A percentile compares a stretch with the other conserved stretches of the same genome.
phyloP scores from a whole-genome alignment of 768 basidiomycete genomes.

The Phylloporus arenicola region DNA sequence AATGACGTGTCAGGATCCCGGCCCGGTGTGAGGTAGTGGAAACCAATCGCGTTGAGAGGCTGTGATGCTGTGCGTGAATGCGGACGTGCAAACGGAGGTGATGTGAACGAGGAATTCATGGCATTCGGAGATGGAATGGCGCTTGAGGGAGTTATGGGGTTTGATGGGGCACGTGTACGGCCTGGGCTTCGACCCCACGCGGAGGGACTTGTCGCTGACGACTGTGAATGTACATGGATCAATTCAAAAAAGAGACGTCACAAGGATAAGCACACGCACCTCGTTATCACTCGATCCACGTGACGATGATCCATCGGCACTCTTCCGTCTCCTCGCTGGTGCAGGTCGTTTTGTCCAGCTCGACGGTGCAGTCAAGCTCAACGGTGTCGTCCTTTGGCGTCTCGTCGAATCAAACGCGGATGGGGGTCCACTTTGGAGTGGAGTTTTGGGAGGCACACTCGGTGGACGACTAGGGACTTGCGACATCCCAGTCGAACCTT shows the following conservation, averaged over 20 bases:
- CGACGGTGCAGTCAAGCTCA: conserved; percentile 56
- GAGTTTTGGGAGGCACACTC: conserved; percentile 54
- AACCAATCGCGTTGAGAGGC: conserved; percentile 36
- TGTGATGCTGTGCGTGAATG: conserved; percentile 59
- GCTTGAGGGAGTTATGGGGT: conserved; percentile 45
- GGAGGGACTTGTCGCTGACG: conserved; percentile 34
- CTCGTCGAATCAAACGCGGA: conserved; percentile 68
- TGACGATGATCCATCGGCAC: conserved; percentile 54
- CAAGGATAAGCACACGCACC: conserved; percentile 35
- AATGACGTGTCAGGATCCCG: conserved; percentile 25
- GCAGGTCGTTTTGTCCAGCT: conserved; percentile 70
- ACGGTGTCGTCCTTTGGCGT: conserved; percentile 66
- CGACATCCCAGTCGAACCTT: conserved; percentile 44
- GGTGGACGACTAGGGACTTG: conserved; percentile 45
- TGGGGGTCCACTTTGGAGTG: conserved; percentile 32
- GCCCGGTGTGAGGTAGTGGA: conserved; percentile 40
- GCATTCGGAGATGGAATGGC: conserved; percentile 38
- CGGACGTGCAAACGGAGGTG: conserved; percentile 50
- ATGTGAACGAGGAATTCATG: conserved; percentile 35
- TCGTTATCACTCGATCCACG: conserved; percentile 64
- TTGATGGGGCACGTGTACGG: conserved; percentile 65
- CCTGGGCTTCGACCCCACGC: conserved; percentile 41
- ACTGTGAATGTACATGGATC: conserved; percentile 23
- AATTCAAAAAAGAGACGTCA: conserved; percentile 3
- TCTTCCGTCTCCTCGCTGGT: conserved; percentile 64